Percentiles rank a stretch among this genome's conserved stretches.
Evolutionary conservation across 495 filamentous ascomycete genomes (phyloP).

Genomic region (Trichoderma orchidacearum): DNA sequence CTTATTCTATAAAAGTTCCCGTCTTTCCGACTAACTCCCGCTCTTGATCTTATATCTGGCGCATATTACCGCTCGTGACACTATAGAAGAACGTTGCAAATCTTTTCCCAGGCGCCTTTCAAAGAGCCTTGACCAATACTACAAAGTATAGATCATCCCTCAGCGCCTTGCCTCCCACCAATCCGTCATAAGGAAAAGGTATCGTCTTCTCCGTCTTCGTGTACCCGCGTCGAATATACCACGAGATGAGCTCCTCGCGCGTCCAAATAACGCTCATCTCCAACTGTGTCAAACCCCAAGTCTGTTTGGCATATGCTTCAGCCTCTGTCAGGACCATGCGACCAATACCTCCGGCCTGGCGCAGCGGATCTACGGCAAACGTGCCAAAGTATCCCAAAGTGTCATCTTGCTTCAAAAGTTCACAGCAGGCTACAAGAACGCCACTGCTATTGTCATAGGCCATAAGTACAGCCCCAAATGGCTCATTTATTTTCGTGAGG

Average conservation of each 20-base stretch:
- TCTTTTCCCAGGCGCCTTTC: neutral
- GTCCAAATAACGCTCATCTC: slow-evolving; percentile 26
- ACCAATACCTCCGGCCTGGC: slow-evolving; percentile 26
- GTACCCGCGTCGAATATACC: slow-evolving; percentile 32
- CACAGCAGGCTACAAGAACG: slow-evolving; percentile 20
- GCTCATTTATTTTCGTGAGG: slow-evolving; percentile 24
- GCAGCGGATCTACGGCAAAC: slow-evolving; percentile 23
- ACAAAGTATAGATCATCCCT: slow-evolving; percentile 25
- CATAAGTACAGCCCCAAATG: slow-evolving; percentile 20
- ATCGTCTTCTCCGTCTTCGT: slow-evolving; percentile 18
- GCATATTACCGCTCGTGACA: too few relatives aligned
- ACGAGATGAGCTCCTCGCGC: slow-evolving; percentile 23
- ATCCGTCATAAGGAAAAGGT: slow-evolving; percentile 24
- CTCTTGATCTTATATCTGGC: too few relatives aligned
- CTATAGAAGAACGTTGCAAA: too few relatives aligned
- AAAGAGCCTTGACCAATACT: slow-evolving; percentile 19
- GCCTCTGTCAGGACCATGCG: slow-evolving; percentile 23
- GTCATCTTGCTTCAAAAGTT: slow-evolving; percentile 9
- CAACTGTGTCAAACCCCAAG: slow-evolving; percentile 16
- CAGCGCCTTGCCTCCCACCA: slow-evolving; percentile 13
- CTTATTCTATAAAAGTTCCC: too few relatives aligned
- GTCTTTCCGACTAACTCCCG: too few relatives aligned
- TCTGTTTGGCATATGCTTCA: slow-evolving; percentile 19
- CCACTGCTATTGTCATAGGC: slow-evolving; percentile 9
- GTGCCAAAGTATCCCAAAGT: slow-evolving; percentile 21